Base-by-base conservation (phyloP, 371 early-diverging fungal genomes). In the Nosema muscidifuracis region DNA sequence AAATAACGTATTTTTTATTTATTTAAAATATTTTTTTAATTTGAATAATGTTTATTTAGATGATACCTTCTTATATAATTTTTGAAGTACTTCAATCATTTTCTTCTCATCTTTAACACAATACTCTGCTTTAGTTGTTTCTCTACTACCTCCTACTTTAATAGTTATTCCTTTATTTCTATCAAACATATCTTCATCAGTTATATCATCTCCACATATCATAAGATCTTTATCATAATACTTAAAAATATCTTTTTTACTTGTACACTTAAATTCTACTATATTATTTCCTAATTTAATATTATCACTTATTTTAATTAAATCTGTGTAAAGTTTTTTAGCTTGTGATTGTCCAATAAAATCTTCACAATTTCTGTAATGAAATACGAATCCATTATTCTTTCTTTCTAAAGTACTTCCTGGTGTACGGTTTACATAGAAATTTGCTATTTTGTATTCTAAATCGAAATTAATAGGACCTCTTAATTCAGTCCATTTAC, bases 101-200 rank as follows among this genome's bases (percentile, higher is more conserved):
- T 58, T 34, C 2, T 58, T 18, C 30, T 33, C 58, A 58, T 58
- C 36, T 34, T 58, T 24, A 34, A 58, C 58, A n/a, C 9, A 58
- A 58, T 58, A 58, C 10, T 58, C 36, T 18, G 58, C 58, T 1
- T 58, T 58, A 1, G 18, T 58, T 18, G 30, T 30, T 18, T 53
- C 55, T n/a, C n/a, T n/a, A 22, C 36, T 3, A 34, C 3, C 30
- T 34, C 78, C 78, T 7, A 78, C 53, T 20, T 65, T 70, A 30
- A 78, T 66, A 18, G 72, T 64, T 3, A 68, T 36, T 31, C 67
- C 65, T n/a, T 51, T 50, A 2, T 64, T 55, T n/a, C 24, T 28
- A 18, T 40, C 50, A 65, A 82, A 82, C 81, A 82, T 81, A 28
- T 80, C 77, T 65, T 84, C 82, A 60, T 84, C 84, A 6, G 82